Evolutionary conservation across 2,329 filamentous ascomycete genomes (phyloP), one percentile per base, ranked within the genome.

Genomic region (Kalaharituber pfeilii): DNA sequence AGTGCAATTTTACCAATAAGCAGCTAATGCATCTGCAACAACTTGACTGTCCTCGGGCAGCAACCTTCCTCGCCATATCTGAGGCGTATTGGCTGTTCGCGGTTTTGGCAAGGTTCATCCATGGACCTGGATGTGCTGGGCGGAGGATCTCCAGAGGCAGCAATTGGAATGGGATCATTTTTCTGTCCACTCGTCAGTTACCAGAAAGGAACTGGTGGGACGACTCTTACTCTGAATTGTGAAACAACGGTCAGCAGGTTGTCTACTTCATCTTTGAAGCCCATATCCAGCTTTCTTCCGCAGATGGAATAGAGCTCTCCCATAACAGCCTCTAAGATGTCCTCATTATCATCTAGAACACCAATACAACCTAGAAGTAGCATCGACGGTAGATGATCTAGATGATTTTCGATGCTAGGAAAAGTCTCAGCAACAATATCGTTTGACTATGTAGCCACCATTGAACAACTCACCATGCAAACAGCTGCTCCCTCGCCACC

Each of bases 361-460:
- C 86, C 86, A 61, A 96, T 84, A 2, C 86, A 80, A 0, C 87
- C 88, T 0, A 98, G 74, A 3, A 96, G 75, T 0, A 87, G 76
- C 1, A 93, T 78, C 0, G 86, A 82, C 58, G 81, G 82, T 1
- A 94, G 77, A 61, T 96, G 87, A 1, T 80, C 77, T 0, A 85
- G 78, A 50, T 83, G 71, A 51, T 73, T 75, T 62, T 88, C 85
- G 11, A 94, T 81, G 30, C 84, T 81, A 13, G 81, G n/a, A 50
- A 44, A 26, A n/a, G n/a, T n/a, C 13, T 15, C 18, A 49, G 27
- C n/a, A n/a, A n/a, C n/a, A n/a, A n/a, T n/a, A n/a, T n/a, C n/a
- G n/a, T n/a, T n/a, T n/a, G n/a, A n/a, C n/a, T n/a, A n/a, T n/a
- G 13, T 28, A 18, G 29, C 5, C 52, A 45, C n/a, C n/a, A 7